A percentile compares a stretch with the other conserved stretches of the same genome.
Evolutionary conservation across 768 basidiomycete species (phyloP).

Genomic region (Gautieria morchelliformis): DNA sequence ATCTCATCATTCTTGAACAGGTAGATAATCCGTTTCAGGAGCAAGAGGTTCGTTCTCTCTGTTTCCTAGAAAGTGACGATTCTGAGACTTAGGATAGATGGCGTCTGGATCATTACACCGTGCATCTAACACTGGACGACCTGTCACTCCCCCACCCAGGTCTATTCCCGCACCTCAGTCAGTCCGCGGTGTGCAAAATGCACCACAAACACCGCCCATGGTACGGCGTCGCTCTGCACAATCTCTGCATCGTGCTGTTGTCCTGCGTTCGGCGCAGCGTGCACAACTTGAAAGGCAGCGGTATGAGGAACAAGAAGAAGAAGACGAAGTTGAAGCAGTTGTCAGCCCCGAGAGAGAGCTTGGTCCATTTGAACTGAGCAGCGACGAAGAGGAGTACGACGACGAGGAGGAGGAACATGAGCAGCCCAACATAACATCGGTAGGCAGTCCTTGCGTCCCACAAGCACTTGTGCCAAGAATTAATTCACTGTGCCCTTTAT

Average conservation of each 20-base stretch:
- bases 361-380: conserved; percentile 2
- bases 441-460: background rate
- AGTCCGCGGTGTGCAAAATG: conserved; percentile 11
- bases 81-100: background rate
- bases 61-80: background rate
- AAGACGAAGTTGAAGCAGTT: conserved; percentile 12
- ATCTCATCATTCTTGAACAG: conserved; percentile 64
- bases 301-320: conserved; percentile 29
- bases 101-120: conserved; percentile 5
- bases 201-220: conserved; percentile 19
- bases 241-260: conserved; percentile 58
- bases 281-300: conserved; percentile 30
- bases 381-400: background rate
- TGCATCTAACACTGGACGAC: conserved; percentile 9
- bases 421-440: background rate
- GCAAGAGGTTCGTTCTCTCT: background rate
- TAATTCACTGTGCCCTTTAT: background rate
- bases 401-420: background rate
- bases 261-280: conserved; percentile 61
- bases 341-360: conserved; percentile 13
- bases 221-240: conserved; percentile 22
- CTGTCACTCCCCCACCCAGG: conserved; percentile 5
- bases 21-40: conserved; percentile 29
- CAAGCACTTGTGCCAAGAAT: too few species aligned
- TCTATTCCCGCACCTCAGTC: conserved; percentile 15